Evolutionary conservation across 768 basidiomycete genomes (phyloP).

Genomic region (Hortiboletus flavorubellus): DNA sequence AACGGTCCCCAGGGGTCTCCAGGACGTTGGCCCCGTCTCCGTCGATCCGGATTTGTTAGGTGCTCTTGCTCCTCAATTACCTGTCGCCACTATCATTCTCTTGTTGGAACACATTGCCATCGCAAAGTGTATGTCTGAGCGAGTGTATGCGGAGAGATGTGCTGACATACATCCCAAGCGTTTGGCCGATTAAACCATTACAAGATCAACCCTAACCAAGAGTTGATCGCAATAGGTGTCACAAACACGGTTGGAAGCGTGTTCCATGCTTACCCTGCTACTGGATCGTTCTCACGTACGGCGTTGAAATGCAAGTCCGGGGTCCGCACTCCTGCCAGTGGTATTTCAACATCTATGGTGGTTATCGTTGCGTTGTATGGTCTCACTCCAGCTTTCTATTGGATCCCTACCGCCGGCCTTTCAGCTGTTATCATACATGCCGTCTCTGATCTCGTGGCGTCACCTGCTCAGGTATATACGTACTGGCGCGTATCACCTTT

Average conservation of each 20-base stretch:
- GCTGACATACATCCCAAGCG: conserved; percentile 43
- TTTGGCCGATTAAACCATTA: conserved; percentile 95
- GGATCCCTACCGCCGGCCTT: conserved; percentile 79
- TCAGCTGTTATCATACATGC: conserved; percentile 95
- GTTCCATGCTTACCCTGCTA: conserved; percentile 93
- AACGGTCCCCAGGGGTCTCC: conserved; percentile 82
- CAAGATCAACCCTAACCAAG: conserved; percentile 91
- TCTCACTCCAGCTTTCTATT: conserved; percentile 88
- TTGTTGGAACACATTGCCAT: conserved; percentile 97
- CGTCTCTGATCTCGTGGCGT: conserved; percentile 82
- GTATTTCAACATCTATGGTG: conserved; percentile 78
- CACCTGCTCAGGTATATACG: conserved; percentile 74
- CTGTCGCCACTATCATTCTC: conserved; percentile 84
- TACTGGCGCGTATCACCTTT: conserved; percentile 95
- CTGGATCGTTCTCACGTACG: conserved; percentile 98
- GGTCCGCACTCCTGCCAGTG: conserved; percentile 92
- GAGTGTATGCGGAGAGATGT: background rate
- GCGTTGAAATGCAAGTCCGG: conserved; percentile 96
- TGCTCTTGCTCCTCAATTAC: conserved; percentile 73
- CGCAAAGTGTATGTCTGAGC: conserved; percentile 66
- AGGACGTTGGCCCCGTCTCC: conserved; percentile 47
- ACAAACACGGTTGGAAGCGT: conserved; percentile 88
- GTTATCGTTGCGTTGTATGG: conserved; percentile 95
- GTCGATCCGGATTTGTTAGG: conserved; percentile 51
- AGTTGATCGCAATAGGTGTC: conserved; percentile 96